Conservation (phyloP, 192 early-diverging fungal genomes). For the Geosiphon pyriformis region DNA sequence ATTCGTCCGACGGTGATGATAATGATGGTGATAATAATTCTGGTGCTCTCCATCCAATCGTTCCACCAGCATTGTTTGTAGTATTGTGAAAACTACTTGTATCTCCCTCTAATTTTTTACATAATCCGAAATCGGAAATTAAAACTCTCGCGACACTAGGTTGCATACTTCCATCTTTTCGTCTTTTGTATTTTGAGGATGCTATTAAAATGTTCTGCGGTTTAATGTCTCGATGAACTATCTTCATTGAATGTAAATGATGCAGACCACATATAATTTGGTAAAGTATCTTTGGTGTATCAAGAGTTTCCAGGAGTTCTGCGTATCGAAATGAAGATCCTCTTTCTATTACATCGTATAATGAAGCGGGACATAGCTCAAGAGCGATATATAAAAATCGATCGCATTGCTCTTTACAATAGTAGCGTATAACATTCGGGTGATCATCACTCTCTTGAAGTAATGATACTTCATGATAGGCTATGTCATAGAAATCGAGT, state of each 20-base stretch:
- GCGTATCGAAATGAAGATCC: slow-evolving; percentile 37
- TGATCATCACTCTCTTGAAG: slow-evolving; percentile 93
- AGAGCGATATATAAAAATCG: slow-evolving; percentile 97
- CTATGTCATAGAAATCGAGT: slow-evolving; percentile 94
- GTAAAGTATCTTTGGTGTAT: slow-evolving; percentile 64
- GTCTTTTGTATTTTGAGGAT: slow-evolving; percentile 26
- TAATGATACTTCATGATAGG: slow-evolving; percentile 87
- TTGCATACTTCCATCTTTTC: slow-evolving; percentile 29
- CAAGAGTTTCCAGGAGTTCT: slow-evolving; percentile 44
- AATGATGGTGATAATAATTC: slow-evolving; percentile 57
- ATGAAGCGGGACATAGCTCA: slow-evolving; percentile 85
- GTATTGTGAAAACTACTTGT: slow-evolving; percentile 95
- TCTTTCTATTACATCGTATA: slow-evolving; percentile 81
- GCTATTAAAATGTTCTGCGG: slow-evolving; percentile 90
- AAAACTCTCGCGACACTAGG: slow-evolving; percentile 57
- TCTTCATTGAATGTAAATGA: slow-evolving; percentile 88
- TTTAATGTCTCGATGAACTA: slow-evolving; percentile 98
- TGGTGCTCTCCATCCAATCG: slow-evolving; percentile 95
- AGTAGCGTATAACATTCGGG: slow-evolving; percentile 95
- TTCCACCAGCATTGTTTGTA: slow-evolving; percentile 71
- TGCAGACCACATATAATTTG: slow-evolving; percentile 84
- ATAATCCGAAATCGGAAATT: slow-evolving; percentile 97
- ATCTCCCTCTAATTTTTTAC: slow-evolving; percentile 89
- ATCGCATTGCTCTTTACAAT: slow-evolving; percentile 79
- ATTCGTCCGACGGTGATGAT: slow-evolving; percentile 10